These are phyloP conservation scores for Tetradesmus obliquus DNA, from an alignment of 139 green algal genomes.

Conservation along the genomic window DNA sequence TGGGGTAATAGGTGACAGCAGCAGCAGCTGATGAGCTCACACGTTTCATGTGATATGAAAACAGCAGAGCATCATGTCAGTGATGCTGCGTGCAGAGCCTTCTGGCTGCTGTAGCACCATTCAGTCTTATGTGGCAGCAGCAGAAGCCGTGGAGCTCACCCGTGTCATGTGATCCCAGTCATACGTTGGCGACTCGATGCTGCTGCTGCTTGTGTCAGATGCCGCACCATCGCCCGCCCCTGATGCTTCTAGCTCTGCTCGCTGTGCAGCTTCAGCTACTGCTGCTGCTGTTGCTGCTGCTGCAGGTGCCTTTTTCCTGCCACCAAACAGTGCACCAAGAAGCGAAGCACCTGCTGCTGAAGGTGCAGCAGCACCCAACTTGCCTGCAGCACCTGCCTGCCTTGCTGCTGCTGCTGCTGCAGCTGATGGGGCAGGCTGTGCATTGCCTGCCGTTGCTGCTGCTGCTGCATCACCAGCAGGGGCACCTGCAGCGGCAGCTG, in stretches of 20 bases:
- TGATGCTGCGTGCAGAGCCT: too few relatives aligned
- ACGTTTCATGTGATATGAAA: neutral
- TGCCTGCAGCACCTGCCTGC: neutral
- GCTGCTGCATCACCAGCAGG: neutral
- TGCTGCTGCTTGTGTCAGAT: neutral
- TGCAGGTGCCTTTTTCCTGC: neutral
- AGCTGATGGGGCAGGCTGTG: neutral
- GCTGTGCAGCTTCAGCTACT: neutral
- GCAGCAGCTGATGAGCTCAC: neutral
- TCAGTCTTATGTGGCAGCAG: neutral
- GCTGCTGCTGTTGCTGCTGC: neutral
- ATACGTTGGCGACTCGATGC: neutral
- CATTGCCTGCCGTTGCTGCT: neutral
- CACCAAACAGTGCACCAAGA: neutral
- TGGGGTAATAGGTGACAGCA: neutral
- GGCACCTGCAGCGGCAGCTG: neutral
- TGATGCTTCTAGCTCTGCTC: neutral
- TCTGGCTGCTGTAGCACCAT: neutral
- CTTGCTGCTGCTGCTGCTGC: neutral
- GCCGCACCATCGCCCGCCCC: neutral
- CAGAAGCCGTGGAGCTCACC: neutral
- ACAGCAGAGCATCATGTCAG: too few relatives aligned
- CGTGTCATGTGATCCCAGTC: neutral
- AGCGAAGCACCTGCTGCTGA: neutral
- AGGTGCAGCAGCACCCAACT: neutral